phyloP scores from a whole-genome alignment of 441 rosid genomes.

The Codiaeum variegatum region DNA sequence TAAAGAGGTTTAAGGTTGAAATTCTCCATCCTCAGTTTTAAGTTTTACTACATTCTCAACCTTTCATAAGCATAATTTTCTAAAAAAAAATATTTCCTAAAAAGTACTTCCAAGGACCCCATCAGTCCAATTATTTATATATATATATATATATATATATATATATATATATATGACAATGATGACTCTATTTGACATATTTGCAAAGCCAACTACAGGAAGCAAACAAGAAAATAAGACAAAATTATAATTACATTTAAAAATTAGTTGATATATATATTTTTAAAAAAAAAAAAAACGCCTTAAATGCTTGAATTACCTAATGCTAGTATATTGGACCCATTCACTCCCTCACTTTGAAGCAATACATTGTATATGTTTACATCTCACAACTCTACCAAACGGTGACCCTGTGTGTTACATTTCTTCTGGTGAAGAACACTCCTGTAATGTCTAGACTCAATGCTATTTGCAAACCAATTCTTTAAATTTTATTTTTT shows the following conservation, averaged over 20 bases:
- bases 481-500: no score
- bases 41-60: no score
- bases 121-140: neutral
- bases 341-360: neutral
- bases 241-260: neutral
- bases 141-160: neutral
- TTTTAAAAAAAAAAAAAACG: neutral
- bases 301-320: neutral
- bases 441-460: neutral
- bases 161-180: neutral
- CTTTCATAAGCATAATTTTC: neutral
- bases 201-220: slow-evolving; percentile 2
- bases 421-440: neutral
- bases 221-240: neutral
- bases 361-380: neutral
- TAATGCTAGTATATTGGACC: neutral
- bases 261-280: neutral
- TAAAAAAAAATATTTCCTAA: neutral
- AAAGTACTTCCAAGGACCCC: neutral
- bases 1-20: no score
- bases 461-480: neutral
- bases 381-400: neutral
- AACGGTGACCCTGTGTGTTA: neutral
- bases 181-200: slow-evolving; percentile 7
- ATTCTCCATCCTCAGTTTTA: no score